Evolutionary conservation across 257 asterid genomes (phyloP), one percentile per base, ranked within the genome.

Genomic region (Coffea canephora): DNA sequence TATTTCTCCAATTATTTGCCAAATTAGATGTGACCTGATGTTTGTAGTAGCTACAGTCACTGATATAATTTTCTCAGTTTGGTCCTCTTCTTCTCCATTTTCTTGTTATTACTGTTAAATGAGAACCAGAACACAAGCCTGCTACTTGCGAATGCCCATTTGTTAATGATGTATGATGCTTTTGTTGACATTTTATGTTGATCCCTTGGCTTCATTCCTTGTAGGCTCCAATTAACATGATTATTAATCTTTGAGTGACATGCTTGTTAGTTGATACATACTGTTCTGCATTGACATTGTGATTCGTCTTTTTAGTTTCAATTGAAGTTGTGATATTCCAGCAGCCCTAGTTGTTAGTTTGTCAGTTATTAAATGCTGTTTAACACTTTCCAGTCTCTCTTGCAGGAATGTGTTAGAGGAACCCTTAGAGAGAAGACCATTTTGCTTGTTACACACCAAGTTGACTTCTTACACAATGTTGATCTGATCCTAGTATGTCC

Each of bases 401-500:
- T 85, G 83, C 92, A 96, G 99, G 97, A 96, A 84, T 92, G 98
- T 65, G 90, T 94, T 49, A 88, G 96, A 81, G 97, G 99, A 81
- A 86, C 86, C 70, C 97, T 96, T 23, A 87, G 86, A 80, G 89
- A 79, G 87, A 96, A 96, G 89, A 96, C 99, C 18, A 76, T 91
- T 46, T 70, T 96, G 54, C 96, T 96, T 31, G 99, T 96, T 21
- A 96, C 99, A 0, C 99, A 96, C 89, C 99, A 96, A 96, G 97
- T 96, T 15, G 99, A 96, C 86, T 96, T 96, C 95, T 87, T 96
- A 90, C 98, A 91, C 77, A 96, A 96, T 46, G 96, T 92, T 74
- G 99, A 96, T 85, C 91, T 84, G 73, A 96, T 96, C 82, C 83
- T 96, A 6, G 99, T 96, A 87, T 21, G 97, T 82, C 9, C 8